Conservation (phyloP, 1,284 basidiomycete genomes). For the Tylopilus sp. region DNA sequence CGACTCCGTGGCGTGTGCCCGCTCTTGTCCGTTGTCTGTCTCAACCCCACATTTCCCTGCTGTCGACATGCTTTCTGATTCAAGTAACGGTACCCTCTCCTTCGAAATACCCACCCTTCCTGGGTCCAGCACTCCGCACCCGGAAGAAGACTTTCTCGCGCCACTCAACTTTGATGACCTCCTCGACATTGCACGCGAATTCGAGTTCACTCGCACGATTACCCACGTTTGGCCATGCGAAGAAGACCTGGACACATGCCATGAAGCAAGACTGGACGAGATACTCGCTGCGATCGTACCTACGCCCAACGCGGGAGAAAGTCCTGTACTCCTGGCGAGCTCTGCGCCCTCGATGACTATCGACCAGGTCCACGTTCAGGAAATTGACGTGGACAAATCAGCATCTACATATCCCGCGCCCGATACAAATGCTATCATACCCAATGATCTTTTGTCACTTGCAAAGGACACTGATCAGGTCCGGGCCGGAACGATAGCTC, state of each 20-base stretch:
- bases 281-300: slow-evolving; percentile 18
- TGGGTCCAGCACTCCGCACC: not conserved
- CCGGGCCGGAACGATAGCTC: not conserved
- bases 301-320: slow-evolving; percentile 3
- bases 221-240: slow-evolving; percentile 23
- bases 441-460: not conserved
- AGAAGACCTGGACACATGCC: slow-evolving; percentile 11
- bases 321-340: slow-evolving; percentile 1
- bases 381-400: not conserved
- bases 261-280: slow-evolving; percentile 20
- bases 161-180: slow-evolving; percentile 28
- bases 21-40: not conserved
- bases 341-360: not conserved
- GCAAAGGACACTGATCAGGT: not conserved
- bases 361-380: not conserved
- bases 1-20: not conserved
- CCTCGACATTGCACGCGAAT: slow-evolving; percentile 31
- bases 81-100: slow-evolving; percentile 1
- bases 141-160: slow-evolving; percentile 4
- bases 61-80: slow-evolving; percentile 27
- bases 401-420: not conserved
- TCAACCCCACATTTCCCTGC: not conserved
- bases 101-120: slow-evolving; percentile 1
- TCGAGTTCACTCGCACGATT: slow-evolving; percentile 27
- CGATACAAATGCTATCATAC: not conserved